Evolutionary conservation across 257 asterid genomes (phyloP).

Genomic region (Solanum sitiens): DNA sequence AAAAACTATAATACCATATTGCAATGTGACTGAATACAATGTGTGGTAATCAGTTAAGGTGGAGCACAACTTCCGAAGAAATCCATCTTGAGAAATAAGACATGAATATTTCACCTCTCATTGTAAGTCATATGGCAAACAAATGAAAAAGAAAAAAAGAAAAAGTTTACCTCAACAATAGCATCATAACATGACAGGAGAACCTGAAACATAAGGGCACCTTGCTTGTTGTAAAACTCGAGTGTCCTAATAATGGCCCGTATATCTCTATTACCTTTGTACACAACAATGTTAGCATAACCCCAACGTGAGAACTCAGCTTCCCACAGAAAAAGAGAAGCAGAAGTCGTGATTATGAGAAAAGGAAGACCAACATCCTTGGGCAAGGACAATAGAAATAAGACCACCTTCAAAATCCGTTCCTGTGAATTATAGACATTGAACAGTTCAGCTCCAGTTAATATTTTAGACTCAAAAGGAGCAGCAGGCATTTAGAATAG

Average conservation of each 20-base stretch:
- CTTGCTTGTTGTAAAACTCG: conserved; percentile 14
- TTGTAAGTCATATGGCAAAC: neutral
- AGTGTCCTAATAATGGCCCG: conserved; percentile 7
- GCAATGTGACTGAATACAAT: neutral
- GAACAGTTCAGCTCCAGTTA: neutral
- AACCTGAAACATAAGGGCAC: conserved; percentile 22
- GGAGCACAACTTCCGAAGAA: neutral
- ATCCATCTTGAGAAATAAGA: neutral
- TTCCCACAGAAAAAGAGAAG: conserved; percentile 17
- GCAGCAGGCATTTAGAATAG: neutral
- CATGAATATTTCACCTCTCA: neutral
- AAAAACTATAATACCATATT: neutral
- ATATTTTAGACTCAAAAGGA: neutral
- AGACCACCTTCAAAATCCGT: conserved; percentile 5
- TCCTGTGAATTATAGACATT: conserved; percentile 10
- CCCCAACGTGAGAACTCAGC: conserved; percentile 18
- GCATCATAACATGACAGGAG: conserved; percentile 10
- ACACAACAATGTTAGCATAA: conserved; percentile 6
- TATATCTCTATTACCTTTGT: conserved; percentile 15
- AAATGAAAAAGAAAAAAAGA: neutral
- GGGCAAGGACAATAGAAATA: conserved; percentile 12
- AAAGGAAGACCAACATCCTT: conserved; percentile 6
- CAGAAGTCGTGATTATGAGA: conserved; percentile 13
- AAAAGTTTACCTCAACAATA: conserved; percentile 15
- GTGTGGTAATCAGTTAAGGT: neutral